A percentile compares a stretch with the other conserved stretches of the same genome.
Evolutionary conservation across 2,329 filamentous ascomycete genomes (phyloP).

Genomic region (Pseudocercospora crystallina): DNA sequence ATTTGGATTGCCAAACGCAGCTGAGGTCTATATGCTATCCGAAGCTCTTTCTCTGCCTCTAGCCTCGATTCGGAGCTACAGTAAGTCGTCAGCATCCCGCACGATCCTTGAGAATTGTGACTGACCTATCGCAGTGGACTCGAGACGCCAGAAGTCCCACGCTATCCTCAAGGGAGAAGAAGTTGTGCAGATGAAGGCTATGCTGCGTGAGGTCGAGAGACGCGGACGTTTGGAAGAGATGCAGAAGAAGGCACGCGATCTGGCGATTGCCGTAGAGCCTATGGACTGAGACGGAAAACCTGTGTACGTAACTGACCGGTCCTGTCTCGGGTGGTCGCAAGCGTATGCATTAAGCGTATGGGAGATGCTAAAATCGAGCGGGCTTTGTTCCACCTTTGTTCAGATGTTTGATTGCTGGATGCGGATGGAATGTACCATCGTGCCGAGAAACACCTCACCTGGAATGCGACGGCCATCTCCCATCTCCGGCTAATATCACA

Average conservation of each 20-base stretch:
- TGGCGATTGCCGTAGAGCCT: conserved; percentile 3
- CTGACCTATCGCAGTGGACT: conserved; percentile 2
- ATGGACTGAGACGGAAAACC: neutral
- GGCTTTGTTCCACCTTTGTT: conserved; percentile 12
- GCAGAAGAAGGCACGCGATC: conserved; percentile 2
- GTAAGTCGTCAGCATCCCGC: conserved; percentile 15
- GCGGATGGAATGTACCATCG: conserved; percentile 5
- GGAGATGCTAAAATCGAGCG: neutral
- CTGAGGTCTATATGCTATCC: conserved; percentile 16
- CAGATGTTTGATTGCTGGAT: conserved; percentile 8
- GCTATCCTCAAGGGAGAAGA: neutral
- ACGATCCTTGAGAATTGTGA: neutral
- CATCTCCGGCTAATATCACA: too few relatives aligned
- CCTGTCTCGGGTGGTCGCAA: neutral
- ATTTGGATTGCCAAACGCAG: conserved; percentile 11
- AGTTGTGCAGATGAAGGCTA: conserved; percentile 1
- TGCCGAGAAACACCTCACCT: too few relatives aligned
- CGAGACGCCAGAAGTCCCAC: neutral
- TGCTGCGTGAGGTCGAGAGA: neutral
- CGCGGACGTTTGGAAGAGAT: conserved; percentile 1
- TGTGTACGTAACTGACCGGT: neutral
- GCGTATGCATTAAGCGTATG: neutral
- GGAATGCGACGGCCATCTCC: too few relatives aligned
- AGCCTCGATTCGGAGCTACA: conserved; percentile 13
- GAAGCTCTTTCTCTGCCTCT: conserved; percentile 5